Percentiles rank a stretch among this genome's conserved stretches.
Conservation (phyloP, 495 filamentous ascomycete genomes). For the Corynascus novoguineensis region DNA sequence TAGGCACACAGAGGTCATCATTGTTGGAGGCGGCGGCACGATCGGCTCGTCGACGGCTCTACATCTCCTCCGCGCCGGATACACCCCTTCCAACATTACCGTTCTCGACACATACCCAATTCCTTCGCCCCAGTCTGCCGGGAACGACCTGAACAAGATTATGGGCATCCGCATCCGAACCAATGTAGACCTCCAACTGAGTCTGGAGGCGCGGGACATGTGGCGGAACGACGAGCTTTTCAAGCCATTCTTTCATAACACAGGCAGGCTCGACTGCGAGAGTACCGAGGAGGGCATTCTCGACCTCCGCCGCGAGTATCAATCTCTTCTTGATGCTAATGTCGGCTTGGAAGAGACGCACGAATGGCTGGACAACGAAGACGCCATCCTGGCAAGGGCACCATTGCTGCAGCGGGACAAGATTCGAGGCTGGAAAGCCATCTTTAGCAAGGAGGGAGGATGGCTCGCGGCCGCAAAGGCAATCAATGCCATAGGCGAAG, state of each 20-base stretch:
- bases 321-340: background rate
- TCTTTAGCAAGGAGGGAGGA: background rate
- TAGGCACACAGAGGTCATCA: background rate
- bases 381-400: background rate
- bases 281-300: background rate
- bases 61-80: background rate
- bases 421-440: background rate
- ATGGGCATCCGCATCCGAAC: slow-evolving; percentile 1
- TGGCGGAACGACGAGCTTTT: background rate
- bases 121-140: background rate
- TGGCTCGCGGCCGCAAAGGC: slow-evolving; percentile 1
- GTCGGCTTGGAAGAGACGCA: background rate
- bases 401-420: background rate
- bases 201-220: background rate
- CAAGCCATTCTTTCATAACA: background rate
- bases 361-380: background rate
- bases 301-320: background rate
- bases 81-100: background rate
- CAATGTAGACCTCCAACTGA: background rate
- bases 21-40: background rate
- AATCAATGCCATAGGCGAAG: background rate
- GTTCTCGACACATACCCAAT: background rate
- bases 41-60: background rate
- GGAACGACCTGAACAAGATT: background rate
- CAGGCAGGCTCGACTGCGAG: slow-evolving; percentile 1